Evolutionary conservation across 2,329 filamentous ascomycete genomes (phyloP).

Genomic region (Aureobasidium zeae): DNA sequence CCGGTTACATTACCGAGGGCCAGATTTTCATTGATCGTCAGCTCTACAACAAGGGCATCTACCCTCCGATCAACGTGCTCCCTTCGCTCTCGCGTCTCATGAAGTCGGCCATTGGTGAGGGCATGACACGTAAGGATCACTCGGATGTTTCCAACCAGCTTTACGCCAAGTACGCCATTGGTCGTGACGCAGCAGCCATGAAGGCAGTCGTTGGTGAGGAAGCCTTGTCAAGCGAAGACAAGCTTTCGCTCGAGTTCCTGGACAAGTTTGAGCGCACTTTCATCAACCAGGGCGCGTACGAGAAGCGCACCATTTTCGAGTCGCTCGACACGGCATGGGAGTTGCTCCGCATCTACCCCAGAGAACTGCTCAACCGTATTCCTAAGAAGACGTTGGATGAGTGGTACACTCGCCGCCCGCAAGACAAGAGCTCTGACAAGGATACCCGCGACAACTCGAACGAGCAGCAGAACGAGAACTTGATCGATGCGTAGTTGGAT

Average conservation of each 20-base stretch:
- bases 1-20: constrained; percentile 97
- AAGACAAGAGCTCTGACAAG: constrained; percentile 30
- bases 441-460: constrained; percentile 38
- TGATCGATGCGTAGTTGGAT: constrained; percentile 19
- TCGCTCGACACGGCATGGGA: constrained; percentile 95
- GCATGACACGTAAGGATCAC: constrained; percentile 92
- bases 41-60: constrained; percentile 92
- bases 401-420: constrained; percentile 39
- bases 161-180: constrained; percentile 98
- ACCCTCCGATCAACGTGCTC: constrained; percentile 96
- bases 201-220: constrained; percentile 99
- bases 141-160: constrained; percentile 98
- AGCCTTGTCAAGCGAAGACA: constrained; percentile 89
- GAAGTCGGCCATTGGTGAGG: constrained; percentile 98
- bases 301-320: constrained; percentile 83
- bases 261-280: constrained; percentile 98
- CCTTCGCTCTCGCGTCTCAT: constrained; percentile 97
- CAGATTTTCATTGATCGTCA: constrained; percentile 96
- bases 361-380: constrained; percentile 87
- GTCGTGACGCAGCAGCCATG: constrained; percentile 96
- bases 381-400: constrained; percentile 45
- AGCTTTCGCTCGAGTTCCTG: constrained; percentile 93
- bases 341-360: constrained; percentile 91
- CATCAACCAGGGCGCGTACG: constrained; percentile 85
- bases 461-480: constrained; percentile 23